These are phyloP conservation scores for Achlya hypogyna DNA, from an alignment of 352 stramenopile genomes.

Conservation along the genomic window DNA sequence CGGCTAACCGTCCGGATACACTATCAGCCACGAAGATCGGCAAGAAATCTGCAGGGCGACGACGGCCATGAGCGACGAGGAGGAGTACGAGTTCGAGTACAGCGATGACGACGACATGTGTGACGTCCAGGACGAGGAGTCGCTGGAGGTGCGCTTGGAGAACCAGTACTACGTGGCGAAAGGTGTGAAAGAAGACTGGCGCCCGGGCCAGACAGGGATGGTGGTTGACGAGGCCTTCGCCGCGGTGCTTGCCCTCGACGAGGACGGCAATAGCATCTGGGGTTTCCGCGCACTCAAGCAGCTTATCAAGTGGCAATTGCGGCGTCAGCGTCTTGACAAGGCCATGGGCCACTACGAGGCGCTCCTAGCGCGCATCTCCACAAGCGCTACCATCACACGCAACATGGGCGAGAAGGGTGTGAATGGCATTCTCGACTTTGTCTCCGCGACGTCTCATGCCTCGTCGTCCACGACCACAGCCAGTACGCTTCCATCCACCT, in stretches of 20 bases:
- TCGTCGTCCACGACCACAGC: background rate
- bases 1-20: constrained; percentile 2
- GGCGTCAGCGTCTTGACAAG: constrained; percentile 53
- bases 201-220: constrained; percentile 30
- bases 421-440: constrained; percentile 92
- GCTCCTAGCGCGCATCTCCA: constrained; percentile 80
- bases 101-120: constrained; percentile 87
- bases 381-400: constrained; percentile 80
- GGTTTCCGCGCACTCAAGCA: constrained; percentile 93
- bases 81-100: constrained; percentile 90
- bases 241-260: constrained; percentile 9
- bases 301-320: constrained; percentile 88
- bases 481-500: background rate
- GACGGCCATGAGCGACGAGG: constrained; percentile 54
- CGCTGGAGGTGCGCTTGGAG: constrained; percentile 84
- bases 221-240: constrained; percentile 31
- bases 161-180: constrained; percentile 93
- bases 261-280: constrained; percentile 55
- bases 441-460: constrained; percentile 43
- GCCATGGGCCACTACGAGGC: constrained; percentile 82
- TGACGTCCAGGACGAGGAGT: constrained; percentile 59
- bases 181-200: constrained; percentile 23
- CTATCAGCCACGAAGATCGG: background rate
- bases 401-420: constrained; percentile 94
- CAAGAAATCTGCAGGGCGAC: background rate